Evolutionary conservation across 768 basidiomycete genomes (phyloP).

Genomic region (Phaeolepiota aurea): DNA sequence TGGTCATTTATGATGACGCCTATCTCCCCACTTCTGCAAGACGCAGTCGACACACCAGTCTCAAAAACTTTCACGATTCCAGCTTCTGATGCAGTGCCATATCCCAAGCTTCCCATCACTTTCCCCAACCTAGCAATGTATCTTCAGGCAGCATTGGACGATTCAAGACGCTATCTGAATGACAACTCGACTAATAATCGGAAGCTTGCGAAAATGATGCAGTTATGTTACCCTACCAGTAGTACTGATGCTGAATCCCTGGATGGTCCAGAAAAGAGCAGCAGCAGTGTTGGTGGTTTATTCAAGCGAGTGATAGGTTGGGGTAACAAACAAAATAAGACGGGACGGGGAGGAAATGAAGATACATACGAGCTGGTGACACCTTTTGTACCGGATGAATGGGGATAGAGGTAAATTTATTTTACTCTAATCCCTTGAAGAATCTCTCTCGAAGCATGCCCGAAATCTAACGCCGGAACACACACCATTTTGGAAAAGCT

Average conservation of each 20-base stretch:
- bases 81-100: constrained; percentile 45
- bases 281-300: constrained; percentile 41
- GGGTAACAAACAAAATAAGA: constrained; percentile 31
- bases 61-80: constrained; percentile 72
- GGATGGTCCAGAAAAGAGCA: constrained; percentile 23
- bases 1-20: constrained; percentile 62
- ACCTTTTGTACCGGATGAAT: constrained; percentile 72
- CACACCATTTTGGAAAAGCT: no score
- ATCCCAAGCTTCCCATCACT: constrained; percentile 63
- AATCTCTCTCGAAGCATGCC: no score
- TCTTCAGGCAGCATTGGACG: constrained; percentile 61
- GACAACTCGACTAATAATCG: constrained; percentile 57
- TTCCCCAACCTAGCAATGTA: constrained; percentile 75
- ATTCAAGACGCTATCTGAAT: constrained; percentile 50
- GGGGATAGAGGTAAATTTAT: constrained; percentile 43
- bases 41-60: constrained; percentile 51
- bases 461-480: no score
- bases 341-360: constrained; percentile 50
- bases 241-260: constrained; percentile 20
- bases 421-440: no score
- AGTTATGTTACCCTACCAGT: constrained; percentile 62
- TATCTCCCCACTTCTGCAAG: constrained; percentile 53
- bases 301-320: constrained; percentile 57
- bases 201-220: constrained; percentile 63
- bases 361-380: constrained; percentile 79